These are phyloP conservation scores for Wickerhamomyces chambardii DNA, from an alignment of 805 yeast species.

Conservation along the genomic window DNA sequence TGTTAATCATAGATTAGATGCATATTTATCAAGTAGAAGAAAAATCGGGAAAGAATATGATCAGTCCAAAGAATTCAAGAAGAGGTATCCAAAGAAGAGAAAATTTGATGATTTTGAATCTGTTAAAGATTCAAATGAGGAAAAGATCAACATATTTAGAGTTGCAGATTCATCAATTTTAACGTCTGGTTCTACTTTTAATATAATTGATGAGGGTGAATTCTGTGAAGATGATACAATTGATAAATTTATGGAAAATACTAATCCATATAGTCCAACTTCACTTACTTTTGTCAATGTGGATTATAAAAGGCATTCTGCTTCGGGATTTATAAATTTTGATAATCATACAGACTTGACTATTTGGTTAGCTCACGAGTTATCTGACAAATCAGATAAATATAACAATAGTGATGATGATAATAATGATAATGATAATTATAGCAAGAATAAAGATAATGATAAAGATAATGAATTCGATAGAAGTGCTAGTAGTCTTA, in stretches of 20 bases:
- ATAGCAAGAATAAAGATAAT: too few species aligned
- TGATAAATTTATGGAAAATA: too few species aligned
- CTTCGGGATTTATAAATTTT: constrained; percentile 2
- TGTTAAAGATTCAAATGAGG: neutral
- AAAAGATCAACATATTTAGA: constrained; percentile 6
- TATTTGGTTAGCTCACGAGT: neutral
- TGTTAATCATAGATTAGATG: neutral
- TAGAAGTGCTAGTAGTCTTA: too few species aligned
- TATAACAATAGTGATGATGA: neutral
- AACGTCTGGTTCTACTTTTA: constrained; percentile 8
- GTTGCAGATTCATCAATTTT: constrained; percentile 8
- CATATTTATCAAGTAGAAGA: constrained; percentile 1
- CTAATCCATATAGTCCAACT: too few species aligned
- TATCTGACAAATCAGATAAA: neutral
- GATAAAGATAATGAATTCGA: too few species aligned
- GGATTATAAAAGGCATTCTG: neutral
- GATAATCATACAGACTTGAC: neutral
- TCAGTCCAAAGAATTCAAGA: neutral
- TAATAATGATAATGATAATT: too few species aligned
- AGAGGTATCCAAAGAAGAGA: constrained; percentile 5
- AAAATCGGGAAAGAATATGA: neutral
- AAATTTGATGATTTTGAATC: constrained; percentile 6
- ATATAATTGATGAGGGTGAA: constrained; percentile 1
- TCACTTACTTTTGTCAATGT: constrained; percentile 4
- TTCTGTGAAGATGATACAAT: too few species aligned